Evolutionary conservation across 345 rosid genomes (phyloP), one percentile per base, ranked within the genome.

Genomic region (Dipteronia dyeriana): DNA sequence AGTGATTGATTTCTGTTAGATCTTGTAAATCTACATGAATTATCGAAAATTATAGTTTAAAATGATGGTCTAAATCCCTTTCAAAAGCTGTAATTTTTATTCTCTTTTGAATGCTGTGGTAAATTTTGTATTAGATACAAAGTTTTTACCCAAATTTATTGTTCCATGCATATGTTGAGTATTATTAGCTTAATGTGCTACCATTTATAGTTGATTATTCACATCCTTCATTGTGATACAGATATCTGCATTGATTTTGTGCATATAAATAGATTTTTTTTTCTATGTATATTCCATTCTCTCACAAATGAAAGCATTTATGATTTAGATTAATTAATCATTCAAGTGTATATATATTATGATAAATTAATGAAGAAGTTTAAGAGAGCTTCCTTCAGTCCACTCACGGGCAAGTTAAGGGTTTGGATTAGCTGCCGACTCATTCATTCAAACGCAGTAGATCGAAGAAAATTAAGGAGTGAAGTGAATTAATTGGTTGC

Each of bases 381-480:
- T 38, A 79, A 83, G 80, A 41, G 88, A 86, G 88, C 88, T 86
- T 79, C 63, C 85, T 86, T 81, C 85, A 76, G 88, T 77, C 88
- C 88, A 86, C 86, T 81, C 88, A 83, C 74, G 76, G 88, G 69
- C 7, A 31, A 45, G 76, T 29, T 51, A 66, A 79, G 84, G 85
- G 78, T 83, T 76, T 79, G 86, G 57, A 81, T 81, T 86, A 86
- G 77, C 85, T 86, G 86, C 88, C 82, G 88, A 76, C 85, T 86
- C 88, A 86, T 86, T 86, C 86, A 83, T 79, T 83, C 86, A 83
- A 81, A 79, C 85, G 5, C 85, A 65, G 66, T 83, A 86, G 88
- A 63, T 17, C 20, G 11, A 41, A 41, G 10, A 41, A 41, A 41
- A 9, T 7, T 7, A 9, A 41, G 5, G 7, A 53, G 22, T 7